Percentiles rank a stretch among this genome's conserved stretches.
phyloP scores from a whole-genome alignment of 352 stramenopile genomes.

The Globisporangium abappressorium region DNA sequence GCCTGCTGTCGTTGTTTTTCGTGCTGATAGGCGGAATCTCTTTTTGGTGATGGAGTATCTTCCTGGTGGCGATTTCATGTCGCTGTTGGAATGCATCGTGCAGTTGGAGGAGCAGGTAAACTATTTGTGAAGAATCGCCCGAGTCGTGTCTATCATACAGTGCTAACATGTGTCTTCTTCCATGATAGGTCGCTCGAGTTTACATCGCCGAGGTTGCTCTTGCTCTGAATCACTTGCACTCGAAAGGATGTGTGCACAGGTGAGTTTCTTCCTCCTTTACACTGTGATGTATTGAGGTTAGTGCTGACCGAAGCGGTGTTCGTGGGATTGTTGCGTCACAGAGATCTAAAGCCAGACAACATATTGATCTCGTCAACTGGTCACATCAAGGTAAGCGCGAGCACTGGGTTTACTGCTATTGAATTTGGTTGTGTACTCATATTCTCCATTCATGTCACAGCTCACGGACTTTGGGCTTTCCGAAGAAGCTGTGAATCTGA shows the following conservation, averaged over 20 bases:
- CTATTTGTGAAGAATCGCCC: neutral
- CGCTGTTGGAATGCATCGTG: conserved; percentile 85
- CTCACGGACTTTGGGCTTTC: conserved; percentile 86
- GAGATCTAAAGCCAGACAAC: conserved; percentile 90
- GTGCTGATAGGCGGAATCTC: conserved; percentile 53
- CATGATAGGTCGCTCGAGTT: conserved; percentile 62
- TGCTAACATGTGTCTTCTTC: conserved; percentile 5
- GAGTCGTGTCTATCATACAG: neutral
- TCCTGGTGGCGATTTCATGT: conserved; percentile 89
- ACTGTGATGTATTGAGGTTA: neutral
- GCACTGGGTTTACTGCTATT: neutral
- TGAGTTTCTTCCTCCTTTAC: conserved; percentile 16
- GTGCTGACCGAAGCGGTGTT: conserved; percentile 10
- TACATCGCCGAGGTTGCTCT: conserved; percentile 89
- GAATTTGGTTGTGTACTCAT: neutral
- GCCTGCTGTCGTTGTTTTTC: neutral
- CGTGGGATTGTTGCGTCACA: conserved; percentile 21
- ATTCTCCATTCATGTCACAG: conserved; percentile 24
- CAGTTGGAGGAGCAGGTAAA: conserved; percentile 80
- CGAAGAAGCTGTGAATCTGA: conserved; percentile 65
- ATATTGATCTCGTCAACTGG: conserved; percentile 86
- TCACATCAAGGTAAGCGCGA: conserved; percentile 73
- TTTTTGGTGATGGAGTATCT: conserved; percentile 92
- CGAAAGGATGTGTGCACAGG: conserved; percentile 83
- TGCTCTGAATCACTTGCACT: conserved; percentile 83